phyloP scores from a whole-genome alignment of 352 stramenopile genomes.

The Phytopythium ostracodes region DNA sequence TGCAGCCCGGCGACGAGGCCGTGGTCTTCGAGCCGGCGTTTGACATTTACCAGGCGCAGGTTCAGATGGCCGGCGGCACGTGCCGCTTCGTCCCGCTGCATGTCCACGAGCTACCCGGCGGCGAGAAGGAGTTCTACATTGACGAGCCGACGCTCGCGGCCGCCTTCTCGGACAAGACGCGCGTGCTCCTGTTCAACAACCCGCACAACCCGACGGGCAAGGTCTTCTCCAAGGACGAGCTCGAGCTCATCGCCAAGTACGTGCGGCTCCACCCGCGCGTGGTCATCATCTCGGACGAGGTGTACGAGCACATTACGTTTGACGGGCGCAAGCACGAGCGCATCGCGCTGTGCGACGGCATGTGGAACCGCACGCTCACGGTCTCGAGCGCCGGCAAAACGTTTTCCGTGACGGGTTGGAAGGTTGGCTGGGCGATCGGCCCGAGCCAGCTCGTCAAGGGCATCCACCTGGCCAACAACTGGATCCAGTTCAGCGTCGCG shows the following conservation, averaged over 20 bases:
- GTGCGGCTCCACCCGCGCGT: constrained; percentile 76
- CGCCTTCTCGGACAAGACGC: constrained; percentile 91
- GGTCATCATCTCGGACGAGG: constrained; percentile 97
- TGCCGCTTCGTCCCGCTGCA: constrained; percentile 84
- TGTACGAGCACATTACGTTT: constrained; percentile 97
- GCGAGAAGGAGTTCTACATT: constrained; percentile 72
- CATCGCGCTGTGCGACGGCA: constrained; percentile 75
- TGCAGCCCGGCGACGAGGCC: constrained; percentile 95
- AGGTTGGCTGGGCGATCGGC: constrained; percentile 91
- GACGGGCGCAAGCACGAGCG: constrained; percentile 66
- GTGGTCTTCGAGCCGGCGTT: constrained; percentile 97
- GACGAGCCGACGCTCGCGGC: constrained; percentile 82
- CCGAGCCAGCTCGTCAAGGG: constrained; percentile 67
- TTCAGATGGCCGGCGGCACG: constrained; percentile 81
- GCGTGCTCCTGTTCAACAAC: constrained; percentile 96
- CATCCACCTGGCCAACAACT: constrained; percentile 81
- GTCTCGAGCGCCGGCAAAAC: constrained; percentile 91
- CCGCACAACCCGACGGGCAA: constrained; percentile 99
- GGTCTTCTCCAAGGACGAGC: constrained; percentile 93
- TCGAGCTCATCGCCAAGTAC: constrained; percentile 91
- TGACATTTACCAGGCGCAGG: constrained; percentile 93
- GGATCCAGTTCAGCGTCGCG: constrained; percentile 84
- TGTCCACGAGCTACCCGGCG: constrained; percentile 24
- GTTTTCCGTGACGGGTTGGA: constrained; percentile 92
- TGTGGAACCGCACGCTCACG: constrained; percentile 85